A percentile compares a stretch with the other conserved stretches of the same genome.
Conservation (phyloP, 306 rosid genomes). For the Dalbergia oliveri region DNA sequence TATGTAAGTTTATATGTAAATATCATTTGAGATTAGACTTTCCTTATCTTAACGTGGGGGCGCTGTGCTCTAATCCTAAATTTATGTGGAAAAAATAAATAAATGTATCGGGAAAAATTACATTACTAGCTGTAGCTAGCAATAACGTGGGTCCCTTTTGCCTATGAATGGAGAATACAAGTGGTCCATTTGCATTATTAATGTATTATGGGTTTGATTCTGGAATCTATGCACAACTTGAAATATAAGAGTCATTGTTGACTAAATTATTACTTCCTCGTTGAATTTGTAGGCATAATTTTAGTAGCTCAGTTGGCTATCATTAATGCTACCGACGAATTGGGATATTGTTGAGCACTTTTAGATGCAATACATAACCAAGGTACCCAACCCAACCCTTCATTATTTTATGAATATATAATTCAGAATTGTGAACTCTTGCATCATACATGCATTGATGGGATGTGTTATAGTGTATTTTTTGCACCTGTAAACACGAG, state of each 20-base stretch:
- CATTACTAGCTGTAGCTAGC: not conserved
- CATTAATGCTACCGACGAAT: constrained; percentile 39
- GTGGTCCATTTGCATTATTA: constrained; percentile 46
- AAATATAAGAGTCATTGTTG: not conserved
- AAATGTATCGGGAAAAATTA: too few species aligned
- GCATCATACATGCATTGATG: constrained; percentile 3
- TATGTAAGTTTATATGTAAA: too few species aligned
- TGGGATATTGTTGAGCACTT: not conserved
- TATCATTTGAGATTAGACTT: too few species aligned
- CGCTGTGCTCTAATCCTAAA: too few species aligned
- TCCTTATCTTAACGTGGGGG: too few species aligned
- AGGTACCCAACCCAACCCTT: not conserved
- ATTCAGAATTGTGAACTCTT: not conserved
- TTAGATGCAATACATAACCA: not conserved
- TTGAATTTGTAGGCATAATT: constrained; percentile 26
- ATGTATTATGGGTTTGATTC: constrained; percentile 14
- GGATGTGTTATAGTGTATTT: constrained; percentile 22
- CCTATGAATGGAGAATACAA: constrained; percentile 6
- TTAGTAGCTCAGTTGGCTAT: not conserved
- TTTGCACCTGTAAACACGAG: constrained; percentile 28
- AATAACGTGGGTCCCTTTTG: constrained; percentile 20
- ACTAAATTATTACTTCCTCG: not conserved
- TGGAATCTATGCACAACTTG: constrained; percentile 1
- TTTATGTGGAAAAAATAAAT: too few species aligned
- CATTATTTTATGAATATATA: not conserved